These are phyloP conservation scores for Syzygium jambos DNA, from an alignment of 345 rosid genomes.

Conservation along the genomic window DNA sequence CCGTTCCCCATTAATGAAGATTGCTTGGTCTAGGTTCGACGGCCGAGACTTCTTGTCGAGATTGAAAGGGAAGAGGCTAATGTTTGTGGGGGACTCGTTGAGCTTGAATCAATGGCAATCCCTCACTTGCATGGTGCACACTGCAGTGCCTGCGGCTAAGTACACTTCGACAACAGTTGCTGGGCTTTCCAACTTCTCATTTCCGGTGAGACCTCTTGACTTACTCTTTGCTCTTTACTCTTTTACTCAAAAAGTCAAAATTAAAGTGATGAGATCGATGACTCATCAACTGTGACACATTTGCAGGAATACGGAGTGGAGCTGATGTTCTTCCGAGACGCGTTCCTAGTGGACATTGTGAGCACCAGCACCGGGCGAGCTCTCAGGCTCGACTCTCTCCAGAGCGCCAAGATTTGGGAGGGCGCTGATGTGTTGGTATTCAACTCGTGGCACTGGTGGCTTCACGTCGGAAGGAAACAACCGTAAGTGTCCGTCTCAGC, in stretches of 20 bases:
- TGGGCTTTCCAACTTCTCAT: constrained; percentile 16
- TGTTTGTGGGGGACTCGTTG: constrained; percentile 50
- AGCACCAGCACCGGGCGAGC: constrained; percentile 20
- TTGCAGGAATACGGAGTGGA: constrained; percentile 14
- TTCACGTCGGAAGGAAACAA: constrained; percentile 67
- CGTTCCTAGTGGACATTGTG: constrained; percentile 60
- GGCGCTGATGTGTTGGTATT: constrained; percentile 47
- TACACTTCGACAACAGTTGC: constrained; percentile 5
- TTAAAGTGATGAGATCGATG: not conserved
- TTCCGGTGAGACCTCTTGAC: constrained; percentile 9
- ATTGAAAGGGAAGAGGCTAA: constrained; percentile 27
- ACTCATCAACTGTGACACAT: not conserved
- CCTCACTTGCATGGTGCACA: constrained; percentile 37
- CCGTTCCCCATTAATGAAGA: not conserved
- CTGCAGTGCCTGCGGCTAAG: constrained; percentile 10
- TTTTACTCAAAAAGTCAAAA: not conserved
- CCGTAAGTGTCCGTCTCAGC: constrained; percentile 20
- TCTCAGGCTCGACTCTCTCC: constrained; percentile 40
- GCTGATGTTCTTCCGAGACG: constrained; percentile 30
- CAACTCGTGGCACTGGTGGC: constrained; percentile 97
- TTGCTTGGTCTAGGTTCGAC: constrained; percentile 17
- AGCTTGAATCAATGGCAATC: constrained; percentile 45
- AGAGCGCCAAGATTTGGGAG: constrained; percentile 45
- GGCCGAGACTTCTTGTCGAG: constrained; percentile 20
- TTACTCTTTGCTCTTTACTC: not conserved